A percentile compares a stretch with the other conserved stretches of the same genome.
These are phyloP conservation scores for Wickerhamiella nectarea DNA, from an alignment of 805 yeast species.

Conservation along the genomic window DNA sequence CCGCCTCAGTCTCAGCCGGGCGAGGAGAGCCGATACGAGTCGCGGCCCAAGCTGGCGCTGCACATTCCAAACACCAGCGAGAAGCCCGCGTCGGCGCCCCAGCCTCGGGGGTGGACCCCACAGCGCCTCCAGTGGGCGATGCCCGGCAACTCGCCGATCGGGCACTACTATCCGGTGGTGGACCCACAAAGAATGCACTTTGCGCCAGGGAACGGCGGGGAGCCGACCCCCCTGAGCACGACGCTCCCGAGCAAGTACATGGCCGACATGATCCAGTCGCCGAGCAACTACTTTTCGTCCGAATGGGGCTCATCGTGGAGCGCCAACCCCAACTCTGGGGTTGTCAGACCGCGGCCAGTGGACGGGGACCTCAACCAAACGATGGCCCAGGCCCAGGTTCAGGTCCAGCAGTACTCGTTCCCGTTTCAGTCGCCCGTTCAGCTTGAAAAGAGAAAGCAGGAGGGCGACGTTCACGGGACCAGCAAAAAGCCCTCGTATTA, in stretches of 20 bases:
- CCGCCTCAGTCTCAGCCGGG: no score
- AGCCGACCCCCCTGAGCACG: slow-evolving; percentile 56
- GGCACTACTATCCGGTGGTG: slow-evolving; percentile 1
- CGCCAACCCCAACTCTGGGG: slow-evolving; percentile 10
- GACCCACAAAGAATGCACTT: not conserved
- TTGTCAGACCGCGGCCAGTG: slow-evolving; percentile 2
- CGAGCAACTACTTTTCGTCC: slow-evolving; percentile 56
- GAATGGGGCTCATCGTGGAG: slow-evolving; percentile 35
- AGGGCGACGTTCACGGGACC: not conserved
- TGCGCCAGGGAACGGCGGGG: slow-evolving; percentile 25
- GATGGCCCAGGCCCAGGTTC: not conserved
- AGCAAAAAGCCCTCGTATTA: not conserved
- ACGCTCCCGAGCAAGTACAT: slow-evolving; percentile 60
- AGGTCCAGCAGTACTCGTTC: not conserved
- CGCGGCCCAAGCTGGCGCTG: slow-evolving; percentile 28
- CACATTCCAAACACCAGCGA: slow-evolving; percentile 22
- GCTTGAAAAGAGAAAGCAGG: not conserved
- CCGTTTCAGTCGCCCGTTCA: not conserved
- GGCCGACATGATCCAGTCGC: slow-evolving; percentile 65
- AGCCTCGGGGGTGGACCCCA: slow-evolving; percentile 1
- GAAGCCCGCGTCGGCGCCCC: not conserved
- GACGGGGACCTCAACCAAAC: not conserved
- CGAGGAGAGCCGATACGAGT: not conserved
- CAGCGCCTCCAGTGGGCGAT: not conserved
- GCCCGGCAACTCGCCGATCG: slow-evolving; percentile 5